Conservation (phyloP, 169 alveolate genomes). For the Plasmodium coatneyi region DNA sequence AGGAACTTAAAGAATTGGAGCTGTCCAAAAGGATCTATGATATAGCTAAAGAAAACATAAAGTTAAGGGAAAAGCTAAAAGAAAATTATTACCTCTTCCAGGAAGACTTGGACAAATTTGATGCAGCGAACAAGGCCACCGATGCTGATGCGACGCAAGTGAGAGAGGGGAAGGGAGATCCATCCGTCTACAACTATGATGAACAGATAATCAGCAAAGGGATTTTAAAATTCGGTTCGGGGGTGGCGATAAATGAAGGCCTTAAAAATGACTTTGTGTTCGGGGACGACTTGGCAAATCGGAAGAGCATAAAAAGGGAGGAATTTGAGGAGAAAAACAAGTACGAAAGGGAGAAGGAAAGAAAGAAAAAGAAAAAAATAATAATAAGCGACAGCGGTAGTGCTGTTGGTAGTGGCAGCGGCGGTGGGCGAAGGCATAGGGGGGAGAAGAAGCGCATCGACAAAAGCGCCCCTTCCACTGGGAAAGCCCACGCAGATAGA, state of each 20-base stretch:
- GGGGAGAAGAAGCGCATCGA: not conserved
- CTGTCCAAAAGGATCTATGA: slow-evolving; percentile 89
- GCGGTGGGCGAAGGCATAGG: not conserved
- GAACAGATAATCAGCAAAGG: slow-evolving; percentile 61
- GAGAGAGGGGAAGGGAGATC: slow-evolving; percentile 32
- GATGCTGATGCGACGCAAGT: slow-evolving; percentile 58
- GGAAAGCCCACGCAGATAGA: not conserved
- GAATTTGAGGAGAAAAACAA: not conserved
- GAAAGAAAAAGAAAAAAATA: too few species aligned
- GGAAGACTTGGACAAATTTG: slow-evolving; percentile 93
- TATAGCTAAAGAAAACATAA: slow-evolving; percentile 90
- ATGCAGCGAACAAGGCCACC: slow-evolving; percentile 53
- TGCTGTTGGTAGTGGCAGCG: not conserved
- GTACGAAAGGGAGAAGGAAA: not conserved
- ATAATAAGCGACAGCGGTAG: not conserved
- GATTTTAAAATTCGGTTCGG: slow-evolving; percentile 67
- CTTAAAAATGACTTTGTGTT: slow-evolving; percentile 34
- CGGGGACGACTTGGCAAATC: slow-evolving; percentile 17
- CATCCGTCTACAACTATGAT: slow-evolving; percentile 46
- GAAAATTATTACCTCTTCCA: slow-evolving; percentile 81
- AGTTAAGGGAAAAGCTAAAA: slow-evolving; percentile 86
- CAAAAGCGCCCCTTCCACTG: not conserved
- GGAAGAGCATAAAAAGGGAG: slow-evolving; percentile 37
- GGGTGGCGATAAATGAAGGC: not conserved
- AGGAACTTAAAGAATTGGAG: slow-evolving; percentile 82